Conservation (phyloP, 1,284 basidiomycete species). For the Cutaneotrichosporon sp. region DNA sequence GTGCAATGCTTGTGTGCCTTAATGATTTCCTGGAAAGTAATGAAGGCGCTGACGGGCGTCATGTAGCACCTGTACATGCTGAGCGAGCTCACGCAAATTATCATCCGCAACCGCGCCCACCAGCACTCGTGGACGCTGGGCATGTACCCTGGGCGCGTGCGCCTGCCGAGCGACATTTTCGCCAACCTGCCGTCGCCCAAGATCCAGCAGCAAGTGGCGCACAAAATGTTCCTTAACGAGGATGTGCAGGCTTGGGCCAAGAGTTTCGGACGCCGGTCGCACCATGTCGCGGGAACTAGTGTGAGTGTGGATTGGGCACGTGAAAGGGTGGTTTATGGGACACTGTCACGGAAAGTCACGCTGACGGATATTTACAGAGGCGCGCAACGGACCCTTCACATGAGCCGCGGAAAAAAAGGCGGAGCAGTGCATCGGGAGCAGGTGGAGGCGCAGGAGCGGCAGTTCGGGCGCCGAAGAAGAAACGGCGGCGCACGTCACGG, state of each 20-base stretch:
- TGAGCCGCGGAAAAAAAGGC: conserved; percentile 2
- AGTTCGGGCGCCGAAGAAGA: conserved; percentile 10
- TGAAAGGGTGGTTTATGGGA: neutral
- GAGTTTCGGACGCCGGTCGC: conserved; percentile 17
- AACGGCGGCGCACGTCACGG: conserved; percentile 4
- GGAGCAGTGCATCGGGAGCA: neutral
- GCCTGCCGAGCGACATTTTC: conserved; percentile 78
- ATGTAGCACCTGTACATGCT: conserved; percentile 78
- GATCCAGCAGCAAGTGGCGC: conserved; percentile 23
- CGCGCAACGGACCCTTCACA: neutral
- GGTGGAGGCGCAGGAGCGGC: too few species aligned
- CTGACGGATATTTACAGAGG: conserved; percentile 1
- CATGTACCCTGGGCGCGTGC: conserved; percentile 73
- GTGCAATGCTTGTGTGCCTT: neutral
- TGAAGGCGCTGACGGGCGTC: too few species aligned
- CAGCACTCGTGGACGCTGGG: conserved; percentile 68
- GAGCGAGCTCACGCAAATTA: conserved; percentile 79
- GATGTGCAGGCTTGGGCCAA: conserved; percentile 28
- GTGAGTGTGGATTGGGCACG: neutral
- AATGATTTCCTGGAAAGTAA: neutral
- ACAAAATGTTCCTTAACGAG: conserved; percentile 31
- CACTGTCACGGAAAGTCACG: too few species aligned
- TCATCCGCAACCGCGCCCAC: conserved; percentile 68
- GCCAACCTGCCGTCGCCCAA: conserved; percentile 29
- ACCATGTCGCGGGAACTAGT: conserved; percentile 11